Conservation (phyloP, 805 yeast genomes). For the Wickerhamia fluorescens region DNA sequence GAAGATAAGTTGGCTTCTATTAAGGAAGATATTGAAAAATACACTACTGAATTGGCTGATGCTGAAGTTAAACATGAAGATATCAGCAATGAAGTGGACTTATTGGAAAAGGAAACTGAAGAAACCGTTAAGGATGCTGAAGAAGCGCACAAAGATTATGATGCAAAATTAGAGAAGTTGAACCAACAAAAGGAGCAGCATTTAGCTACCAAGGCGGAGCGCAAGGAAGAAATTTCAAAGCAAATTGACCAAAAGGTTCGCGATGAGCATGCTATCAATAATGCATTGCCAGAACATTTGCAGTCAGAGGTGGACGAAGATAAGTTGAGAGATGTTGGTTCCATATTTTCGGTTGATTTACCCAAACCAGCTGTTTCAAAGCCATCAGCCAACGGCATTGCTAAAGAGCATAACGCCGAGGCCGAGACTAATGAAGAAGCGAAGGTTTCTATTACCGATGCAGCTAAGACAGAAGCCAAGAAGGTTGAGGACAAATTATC, state of each 20-base stretch:
- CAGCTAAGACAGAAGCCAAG: constrained; percentile 4
- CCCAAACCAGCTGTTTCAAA: too few relatives aligned
- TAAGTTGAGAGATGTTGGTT: constrained; percentile 31
- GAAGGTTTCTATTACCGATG: constrained; percentile 4
- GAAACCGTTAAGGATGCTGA: constrained; percentile 21
- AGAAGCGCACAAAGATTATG: constrained; percentile 27
- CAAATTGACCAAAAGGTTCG: constrained; percentile 31
- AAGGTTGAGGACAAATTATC: constrained; percentile 4
- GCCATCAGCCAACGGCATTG: too few relatives aligned
- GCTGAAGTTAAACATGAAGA: constrained; percentile 32
- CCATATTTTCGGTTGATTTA: constrained; percentile 29
- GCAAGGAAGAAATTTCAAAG: constrained; percentile 26
- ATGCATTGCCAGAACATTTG: constrained; percentile 47
- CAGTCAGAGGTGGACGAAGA: constrained; percentile 28
- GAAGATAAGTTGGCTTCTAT: constrained; percentile 38
- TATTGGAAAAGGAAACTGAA: constrained; percentile 19
- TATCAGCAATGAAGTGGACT: constrained; percentile 31
- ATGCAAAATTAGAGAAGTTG: constrained; percentile 36
- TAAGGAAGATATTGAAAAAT: constrained; percentile 26
- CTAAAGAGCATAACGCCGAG: constrained; percentile 6
- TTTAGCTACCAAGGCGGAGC: constrained; percentile 27
- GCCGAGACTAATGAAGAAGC: constrained; percentile 4
- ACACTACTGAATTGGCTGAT: constrained; percentile 25
- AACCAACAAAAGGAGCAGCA: constrained; percentile 32
- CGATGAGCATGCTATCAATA: constrained; percentile 43